These are phyloP conservation scores for Hypoxylon crocopeplum DNA, from an alignment of 495 filamentous ascomycete species.

Conservation along the genomic window DNA sequence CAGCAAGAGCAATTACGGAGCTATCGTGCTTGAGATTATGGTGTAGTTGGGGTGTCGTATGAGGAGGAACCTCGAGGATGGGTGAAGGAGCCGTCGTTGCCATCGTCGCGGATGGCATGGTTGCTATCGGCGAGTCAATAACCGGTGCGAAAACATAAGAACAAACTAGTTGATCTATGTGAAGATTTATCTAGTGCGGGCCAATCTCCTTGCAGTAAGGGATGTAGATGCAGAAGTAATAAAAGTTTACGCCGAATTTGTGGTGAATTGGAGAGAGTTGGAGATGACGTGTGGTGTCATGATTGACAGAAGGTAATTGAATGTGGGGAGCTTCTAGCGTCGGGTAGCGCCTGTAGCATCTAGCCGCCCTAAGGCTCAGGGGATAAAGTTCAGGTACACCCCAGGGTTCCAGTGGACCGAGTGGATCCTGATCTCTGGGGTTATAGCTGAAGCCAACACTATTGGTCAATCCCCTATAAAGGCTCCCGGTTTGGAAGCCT, in stretches of 20 bases:
- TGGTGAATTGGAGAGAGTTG: slow-evolving; percentile 11
- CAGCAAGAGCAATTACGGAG: slow-evolving; percentile 74
- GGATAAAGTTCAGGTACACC: slow-evolving; percentile 12
- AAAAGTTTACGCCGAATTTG: background rate
- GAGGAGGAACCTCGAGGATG: slow-evolving; percentile 46
- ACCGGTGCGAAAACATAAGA: slow-evolving; percentile 1
- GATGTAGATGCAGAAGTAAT: background rate
- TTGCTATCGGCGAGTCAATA: slow-evolving; percentile 23
- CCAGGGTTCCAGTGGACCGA: slow-evolving; percentile 12
- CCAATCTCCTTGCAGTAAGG: too few relatives aligned
- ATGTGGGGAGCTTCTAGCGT: slow-evolving; percentile 23
- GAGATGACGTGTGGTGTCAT: slow-evolving; percentile 29
- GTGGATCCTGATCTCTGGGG: slow-evolving; percentile 22
- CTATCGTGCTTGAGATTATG: slow-evolving; percentile 75
- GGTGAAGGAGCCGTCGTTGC: slow-evolving; percentile 35
- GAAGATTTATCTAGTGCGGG: too few relatives aligned
- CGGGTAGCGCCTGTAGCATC: background rate
- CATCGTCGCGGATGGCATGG: slow-evolving; percentile 16
- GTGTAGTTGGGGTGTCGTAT: slow-evolving; percentile 60
- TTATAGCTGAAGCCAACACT: background rate
- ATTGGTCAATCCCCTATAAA: slow-evolving; percentile 30
- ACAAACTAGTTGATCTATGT: background rate
- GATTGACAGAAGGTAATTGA: slow-evolving; percentile 15
- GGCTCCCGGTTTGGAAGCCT: slow-evolving; percentile 17
- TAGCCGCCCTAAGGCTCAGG: background rate